These are phyloP conservation scores for Jaminaea rosea DNA, from an alignment of 1,284 basidiomycete genomes.

Conservation along the genomic window DNA sequence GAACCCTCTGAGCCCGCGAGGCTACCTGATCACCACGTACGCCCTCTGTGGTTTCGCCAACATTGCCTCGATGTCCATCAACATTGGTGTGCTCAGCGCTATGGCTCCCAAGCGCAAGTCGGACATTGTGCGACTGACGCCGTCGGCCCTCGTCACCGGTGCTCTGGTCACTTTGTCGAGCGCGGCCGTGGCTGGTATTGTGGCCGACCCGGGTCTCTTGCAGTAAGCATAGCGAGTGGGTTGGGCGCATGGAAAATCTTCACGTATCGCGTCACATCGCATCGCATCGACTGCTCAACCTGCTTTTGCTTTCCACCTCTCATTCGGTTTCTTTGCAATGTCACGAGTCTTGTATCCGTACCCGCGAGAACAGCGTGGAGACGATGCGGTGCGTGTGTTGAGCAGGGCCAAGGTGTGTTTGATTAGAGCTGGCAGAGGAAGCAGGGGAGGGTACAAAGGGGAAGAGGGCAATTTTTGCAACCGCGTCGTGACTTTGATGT, in stretches of 20 bases:
- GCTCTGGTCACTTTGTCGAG: conserved; percentile 48
- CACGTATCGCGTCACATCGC: too few relatives aligned
- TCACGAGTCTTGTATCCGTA: too few relatives aligned
- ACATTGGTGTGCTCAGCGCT: conserved; percentile 76
- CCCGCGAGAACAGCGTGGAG: too few relatives aligned
- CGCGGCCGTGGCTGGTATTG: conserved; percentile 48
- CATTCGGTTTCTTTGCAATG: too few relatives aligned
- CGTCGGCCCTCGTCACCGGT: conserved; percentile 54
- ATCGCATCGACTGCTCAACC: too few relatives aligned
- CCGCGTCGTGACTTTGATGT: too few relatives aligned
- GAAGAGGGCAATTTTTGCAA: too few relatives aligned
- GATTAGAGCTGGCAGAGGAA: too few relatives aligned
- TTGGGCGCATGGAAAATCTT: neutral
- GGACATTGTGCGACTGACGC: conserved; percentile 62
- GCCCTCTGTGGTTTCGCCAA: conserved; percentile 85
- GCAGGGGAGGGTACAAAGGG: too few relatives aligned
- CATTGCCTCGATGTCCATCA: conserved; percentile 65
- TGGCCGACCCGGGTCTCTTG: conserved; percentile 14
- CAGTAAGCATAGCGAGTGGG: neutral
- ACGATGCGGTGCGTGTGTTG: too few relatives aligned
- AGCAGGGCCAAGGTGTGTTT: too few relatives aligned
- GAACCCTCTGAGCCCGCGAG: conserved; percentile 58
- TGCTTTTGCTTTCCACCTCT: too few relatives aligned
- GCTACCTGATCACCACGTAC: conserved; percentile 67
- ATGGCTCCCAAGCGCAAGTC: conserved; percentile 68